Evolutionary conservation across 371 early-diverging fungal species (phyloP), one percentile per base, ranked within the genome.

Genomic region (Mucor mucedo): DNA sequence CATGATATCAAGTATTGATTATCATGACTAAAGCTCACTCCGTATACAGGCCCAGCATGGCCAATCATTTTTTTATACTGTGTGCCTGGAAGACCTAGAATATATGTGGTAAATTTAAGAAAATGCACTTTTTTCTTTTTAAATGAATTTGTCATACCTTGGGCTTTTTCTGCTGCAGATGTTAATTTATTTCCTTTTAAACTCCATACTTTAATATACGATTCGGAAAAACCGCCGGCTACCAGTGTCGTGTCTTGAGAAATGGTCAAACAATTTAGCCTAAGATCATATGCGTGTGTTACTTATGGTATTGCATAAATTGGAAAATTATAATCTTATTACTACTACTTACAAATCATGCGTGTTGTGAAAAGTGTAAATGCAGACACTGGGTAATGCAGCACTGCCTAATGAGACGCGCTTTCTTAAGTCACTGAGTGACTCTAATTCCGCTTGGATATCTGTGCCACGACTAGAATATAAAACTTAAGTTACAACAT

Each of bases 361-460:
- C 1, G 98, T 93, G 71, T 99, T 99, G 79, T 98, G 96, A 60
- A 99, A 92, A 4, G 99, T 99, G 77, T 97, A 99, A 66, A 93
- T 93, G 76, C 97, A 97, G 32, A 99, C 89, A 41, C 95, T 95
- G 2, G 99, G 98, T 38, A 95, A 83, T 13, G 93, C 87, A 3
- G 86, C 84, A 29, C 89, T 86, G 3, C 89, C 86, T 21, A 95
- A 70, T 2, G 86, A 78, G 5, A 94, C 88, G 40, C 93, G 89
- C 58, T 93, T 92, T 70, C 92, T 80, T 6, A 95, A 63, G 54
- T 99, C 98, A 62, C 89, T 89, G 38, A 99, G 74, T 44, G 77
- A 82, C 32, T 92, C 88, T 4, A 97, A 72, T 65, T 93, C 89
- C 45, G 86, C 83, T 56, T 85, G 83, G 14, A 95, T 83, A 71